Evolutionary conservation across 805 yeast species (phyloP).

Genomic region (Pichia nakasei): DNA sequence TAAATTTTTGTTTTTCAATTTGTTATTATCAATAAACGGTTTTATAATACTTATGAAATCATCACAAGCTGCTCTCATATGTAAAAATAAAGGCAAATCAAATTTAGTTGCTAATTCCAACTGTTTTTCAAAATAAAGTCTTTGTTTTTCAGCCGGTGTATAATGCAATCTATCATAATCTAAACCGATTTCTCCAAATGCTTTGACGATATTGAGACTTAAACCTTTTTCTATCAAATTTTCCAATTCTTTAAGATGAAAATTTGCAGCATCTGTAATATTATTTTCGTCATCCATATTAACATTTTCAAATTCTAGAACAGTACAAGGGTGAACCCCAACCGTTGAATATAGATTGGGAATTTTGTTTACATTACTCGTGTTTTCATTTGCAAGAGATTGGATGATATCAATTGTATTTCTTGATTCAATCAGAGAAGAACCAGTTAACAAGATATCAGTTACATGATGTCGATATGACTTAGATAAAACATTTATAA

Average conservation of each 20-base stretch:
- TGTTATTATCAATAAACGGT: slow-evolving; percentile 46
- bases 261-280: slow-evolving; percentile 24
- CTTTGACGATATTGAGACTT: slow-evolving; percentile 48
- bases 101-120: slow-evolving; percentile 53
- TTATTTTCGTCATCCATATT: background rate
- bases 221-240: slow-evolving; percentile 40
- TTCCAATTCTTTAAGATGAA: slow-evolving; percentile 42
- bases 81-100: slow-evolving; percentile 74
- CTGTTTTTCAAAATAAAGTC: slow-evolving; percentile 60
- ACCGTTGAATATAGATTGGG: slow-evolving; percentile 54
- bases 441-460: slow-evolving; percentile 75
- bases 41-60: slow-evolving; percentile 62
- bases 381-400: slow-evolving; percentile 10
- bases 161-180: slow-evolving; percentile 87
- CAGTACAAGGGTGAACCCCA: slow-evolving; percentile 95
- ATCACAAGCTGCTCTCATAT: slow-evolving; percentile 77
- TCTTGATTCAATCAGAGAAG: slow-evolving; percentile 58
- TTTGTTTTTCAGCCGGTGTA: slow-evolving; percentile 61
- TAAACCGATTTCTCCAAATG: slow-evolving; percentile 93
- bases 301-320: slow-evolving; percentile 38
- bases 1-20: slow-evolving; percentile 40
- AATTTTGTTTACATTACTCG: slow-evolving; percentile 9
- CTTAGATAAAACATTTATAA: slow-evolving; percentile 52
- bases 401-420: slow-evolving; percentile 50
- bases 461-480: slow-evolving; percentile 60